These are phyloP conservation scores for Elymus sibiricus DNA, from an alignment of 176 grass and related monocot species.

Conservation along the genomic window DNA sequence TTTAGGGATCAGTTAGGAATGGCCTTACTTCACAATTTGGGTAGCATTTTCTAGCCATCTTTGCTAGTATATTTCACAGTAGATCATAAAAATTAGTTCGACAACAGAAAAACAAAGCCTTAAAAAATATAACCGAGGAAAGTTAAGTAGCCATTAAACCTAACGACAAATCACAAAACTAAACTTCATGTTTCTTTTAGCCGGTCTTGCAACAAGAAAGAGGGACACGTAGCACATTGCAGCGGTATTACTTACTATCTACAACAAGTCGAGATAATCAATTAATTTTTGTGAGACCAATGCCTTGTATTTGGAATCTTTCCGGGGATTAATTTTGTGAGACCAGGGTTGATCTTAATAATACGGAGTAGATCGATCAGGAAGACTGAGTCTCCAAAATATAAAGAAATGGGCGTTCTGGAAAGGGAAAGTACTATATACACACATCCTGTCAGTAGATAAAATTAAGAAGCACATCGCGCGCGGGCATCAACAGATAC, in stretches of 20 bases:
- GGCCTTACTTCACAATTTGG: no score
- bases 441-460: background rate
- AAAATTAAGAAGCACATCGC: background rate
- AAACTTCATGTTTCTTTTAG: no score
- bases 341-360: background rate
- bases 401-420: background rate
- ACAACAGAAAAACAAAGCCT: no score
- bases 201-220: no score
- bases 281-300: background rate
- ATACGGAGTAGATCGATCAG: background rate
- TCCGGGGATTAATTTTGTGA: background rate
- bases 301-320: background rate
- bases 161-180: no score
- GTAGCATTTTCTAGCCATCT: no score
- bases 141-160: no score
- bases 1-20: no score
- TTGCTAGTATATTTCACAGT: no score
- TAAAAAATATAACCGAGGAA: no score
- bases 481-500: constrained; percentile 7
- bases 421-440: background rate
- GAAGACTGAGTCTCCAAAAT: background rate
- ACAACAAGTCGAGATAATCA: background rate
- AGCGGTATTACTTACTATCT: background rate
- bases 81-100: no score
- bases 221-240: no score